phyloP scores from a whole-genome alignment of 1,284 basidiomycete genomes.

The Cryptococcus depauperatus region DNA sequence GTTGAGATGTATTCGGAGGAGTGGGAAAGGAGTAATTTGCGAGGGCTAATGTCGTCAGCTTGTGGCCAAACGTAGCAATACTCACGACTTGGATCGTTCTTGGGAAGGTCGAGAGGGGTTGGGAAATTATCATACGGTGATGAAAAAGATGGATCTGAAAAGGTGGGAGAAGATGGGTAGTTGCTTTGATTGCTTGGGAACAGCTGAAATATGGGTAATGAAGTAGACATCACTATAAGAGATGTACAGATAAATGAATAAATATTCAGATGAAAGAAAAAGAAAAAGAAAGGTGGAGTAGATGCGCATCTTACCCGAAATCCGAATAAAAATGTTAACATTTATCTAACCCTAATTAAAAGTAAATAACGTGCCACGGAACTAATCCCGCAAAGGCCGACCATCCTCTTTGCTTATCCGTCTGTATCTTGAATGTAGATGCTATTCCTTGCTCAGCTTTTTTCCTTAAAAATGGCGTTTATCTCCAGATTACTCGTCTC shows the following conservation, averaged over 20 bases:
- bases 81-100: background rate
- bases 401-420: background rate
- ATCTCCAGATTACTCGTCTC: conserved; percentile 34
- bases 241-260: conserved; percentile 1
- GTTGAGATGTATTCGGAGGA: conserved; percentile 5
- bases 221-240: background rate
- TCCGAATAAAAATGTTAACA: background rate
- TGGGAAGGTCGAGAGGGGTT: background rate
- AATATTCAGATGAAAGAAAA: no score
- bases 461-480: conserved; percentile 36
- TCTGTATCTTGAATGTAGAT: background rate
- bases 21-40: conserved; percentile 11
- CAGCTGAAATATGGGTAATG: conserved; percentile 13
- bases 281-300: no score
- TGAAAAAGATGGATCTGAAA: conserved; percentile 12
- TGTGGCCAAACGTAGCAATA: background rate
- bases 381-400: conserved; percentile 1
- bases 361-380: background rate
- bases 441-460: conserved; percentile 3
- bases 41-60: conserved; percentile 1
- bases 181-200: conserved; percentile 6
- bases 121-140: conserved; percentile 6
- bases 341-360: background rate
- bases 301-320: no score
- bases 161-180: conserved; percentile 15